Evolutionary conservation across 2,329 filamentous ascomycete genomes (phyloP).

Genomic region (Aspergillus sp.): DNA sequence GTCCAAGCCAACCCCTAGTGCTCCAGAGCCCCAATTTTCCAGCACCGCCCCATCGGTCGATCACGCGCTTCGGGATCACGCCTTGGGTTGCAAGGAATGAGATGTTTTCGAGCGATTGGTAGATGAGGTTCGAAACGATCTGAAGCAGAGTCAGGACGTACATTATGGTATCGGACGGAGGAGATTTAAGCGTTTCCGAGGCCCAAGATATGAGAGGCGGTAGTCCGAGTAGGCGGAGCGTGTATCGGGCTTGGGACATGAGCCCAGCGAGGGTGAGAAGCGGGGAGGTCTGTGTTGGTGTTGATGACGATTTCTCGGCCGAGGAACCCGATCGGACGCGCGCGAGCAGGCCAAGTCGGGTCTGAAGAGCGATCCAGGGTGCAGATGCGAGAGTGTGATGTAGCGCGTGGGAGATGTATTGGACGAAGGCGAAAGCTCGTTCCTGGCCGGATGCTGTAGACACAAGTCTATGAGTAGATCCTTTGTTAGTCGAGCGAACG

Average conservation of each 20-base stretch:
- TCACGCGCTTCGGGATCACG: constrained; percentile 54
- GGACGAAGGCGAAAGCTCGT: constrained; percentile 65
- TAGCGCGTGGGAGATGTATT: constrained; percentile 65
- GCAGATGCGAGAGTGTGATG: constrained; percentile 61
- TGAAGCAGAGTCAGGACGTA: constrained; percentile 64
- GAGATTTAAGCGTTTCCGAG: constrained; percentile 61
- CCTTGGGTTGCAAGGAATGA: constrained; percentile 75
- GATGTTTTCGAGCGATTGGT: constrained; percentile 80
- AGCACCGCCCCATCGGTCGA: constrained; percentile 53
- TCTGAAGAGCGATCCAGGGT: constrained; percentile 39
- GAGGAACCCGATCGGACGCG: constrained; percentile 29
- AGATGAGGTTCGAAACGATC: constrained; percentile 65
- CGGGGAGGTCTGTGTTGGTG: constrained; percentile 37
- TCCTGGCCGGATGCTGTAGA: constrained; percentile 69
- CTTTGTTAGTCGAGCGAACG: constrained; percentile 7
- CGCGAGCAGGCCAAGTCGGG: constrained; percentile 46
- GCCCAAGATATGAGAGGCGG: constrained; percentile 75
- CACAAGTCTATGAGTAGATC: constrained; percentile 53
- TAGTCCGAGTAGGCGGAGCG: constrained; percentile 60
- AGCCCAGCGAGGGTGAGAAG: constrained; percentile 47
- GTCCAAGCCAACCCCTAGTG: constrained; percentile 75
- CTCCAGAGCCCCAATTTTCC: constrained; percentile 68
- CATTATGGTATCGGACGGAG: constrained; percentile 45
- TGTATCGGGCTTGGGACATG: constrained; percentile 53
- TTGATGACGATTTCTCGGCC: constrained; percentile 28